These are phyloP conservation scores for Strobilomyces dryophilus DNA, from an alignment of 768 basidiomycete genomes.

Conservation along the genomic window DNA sequence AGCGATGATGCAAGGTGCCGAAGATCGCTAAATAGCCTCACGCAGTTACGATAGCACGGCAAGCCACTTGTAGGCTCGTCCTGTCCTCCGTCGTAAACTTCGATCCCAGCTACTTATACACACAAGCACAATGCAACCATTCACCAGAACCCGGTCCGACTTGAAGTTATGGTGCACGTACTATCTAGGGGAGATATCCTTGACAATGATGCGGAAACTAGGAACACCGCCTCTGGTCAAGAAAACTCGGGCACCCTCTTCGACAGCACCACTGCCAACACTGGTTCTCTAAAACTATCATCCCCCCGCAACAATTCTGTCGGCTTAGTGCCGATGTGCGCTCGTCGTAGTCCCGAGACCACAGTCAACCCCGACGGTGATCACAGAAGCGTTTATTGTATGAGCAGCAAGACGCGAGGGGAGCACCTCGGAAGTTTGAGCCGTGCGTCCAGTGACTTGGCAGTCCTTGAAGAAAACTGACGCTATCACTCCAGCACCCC, in stretches of 20 bases:
- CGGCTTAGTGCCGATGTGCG: too few relatives aligned
- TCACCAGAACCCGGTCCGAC: too few relatives aligned
- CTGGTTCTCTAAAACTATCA: too few relatives aligned
- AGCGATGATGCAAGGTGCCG: neutral
- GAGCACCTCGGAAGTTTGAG: slow-evolving; percentile 27
- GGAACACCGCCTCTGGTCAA: too few relatives aligned
- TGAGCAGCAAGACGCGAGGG: too few relatives aligned
- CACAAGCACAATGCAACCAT: neutral
- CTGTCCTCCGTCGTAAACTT: neutral
- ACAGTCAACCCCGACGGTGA: too few relatives aligned
- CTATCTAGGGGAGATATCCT: neutral
- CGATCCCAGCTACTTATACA: neutral
- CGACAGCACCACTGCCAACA: too few relatives aligned
- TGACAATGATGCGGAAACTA: neutral
- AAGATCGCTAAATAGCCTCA: neutral
- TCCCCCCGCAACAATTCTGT: too few relatives aligned
- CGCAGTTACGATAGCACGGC: neutral
- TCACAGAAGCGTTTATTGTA: too few relatives aligned
- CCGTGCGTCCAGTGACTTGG: slow-evolving; percentile 42
- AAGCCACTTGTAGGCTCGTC: neutral
- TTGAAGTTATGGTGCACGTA: neutral
- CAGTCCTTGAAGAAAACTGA: slow-evolving; percentile 45
- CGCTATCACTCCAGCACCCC: slow-evolving; percentile 38
- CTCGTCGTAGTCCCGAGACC: too few relatives aligned
- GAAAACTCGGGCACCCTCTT: too few relatives aligned